A percentile compares a stretch with the other conserved stretches of the same genome.
phyloP scores from a whole-genome alignment of 306 rosid species.

The Begonia loranthoides region DNA sequence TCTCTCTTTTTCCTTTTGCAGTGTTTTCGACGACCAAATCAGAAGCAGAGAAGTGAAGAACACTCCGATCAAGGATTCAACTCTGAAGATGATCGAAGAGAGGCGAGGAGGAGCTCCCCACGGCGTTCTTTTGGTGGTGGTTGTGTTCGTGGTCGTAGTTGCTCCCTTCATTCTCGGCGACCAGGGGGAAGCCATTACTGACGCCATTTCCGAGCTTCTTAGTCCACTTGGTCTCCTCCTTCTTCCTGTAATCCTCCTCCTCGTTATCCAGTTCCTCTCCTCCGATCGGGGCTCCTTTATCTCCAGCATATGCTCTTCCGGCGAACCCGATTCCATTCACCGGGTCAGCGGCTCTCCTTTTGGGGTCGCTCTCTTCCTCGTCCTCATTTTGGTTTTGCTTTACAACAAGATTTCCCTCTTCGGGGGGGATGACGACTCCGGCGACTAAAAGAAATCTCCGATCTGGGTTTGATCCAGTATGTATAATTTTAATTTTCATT shows the following conservation, averaged over 20 bases:
- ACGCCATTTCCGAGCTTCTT: conserved; percentile 52
- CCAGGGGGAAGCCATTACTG: conserved; percentile 65
- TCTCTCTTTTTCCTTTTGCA: too few species aligned
- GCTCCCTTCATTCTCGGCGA: conserved; percentile 63
- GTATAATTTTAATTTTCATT: background rate
- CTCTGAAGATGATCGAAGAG: conserved; percentile 24
- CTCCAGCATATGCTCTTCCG: conserved; percentile 55
- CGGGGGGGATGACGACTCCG: conserved; percentile 56
- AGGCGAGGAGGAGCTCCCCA: conserved; percentile 64
- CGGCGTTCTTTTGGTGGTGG: conserved; percentile 50
- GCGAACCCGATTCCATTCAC: conserved; percentile 78
- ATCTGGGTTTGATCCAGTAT: background rate
- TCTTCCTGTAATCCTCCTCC: conserved; percentile 72
- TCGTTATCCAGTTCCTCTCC: conserved; percentile 78
- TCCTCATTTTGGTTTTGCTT: conserved; percentile 51
- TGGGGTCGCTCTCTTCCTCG: conserved; percentile 69
- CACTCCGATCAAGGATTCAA: background rate
- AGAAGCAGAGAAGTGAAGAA: background rate
- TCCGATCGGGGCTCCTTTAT: conserved; percentile 72
- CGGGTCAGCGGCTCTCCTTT: conserved; percentile 68
- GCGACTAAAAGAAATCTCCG: conserved; percentile 22
- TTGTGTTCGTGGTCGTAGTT: conserved; percentile 38
- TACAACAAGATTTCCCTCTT: conserved; percentile 63
- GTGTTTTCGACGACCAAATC: background rate
- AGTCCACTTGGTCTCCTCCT: conserved; percentile 79